These are phyloP conservation scores for Begonia loranthoides DNA, from an alignment of 306 rosid genomes.

Conservation along the genomic window DNA sequence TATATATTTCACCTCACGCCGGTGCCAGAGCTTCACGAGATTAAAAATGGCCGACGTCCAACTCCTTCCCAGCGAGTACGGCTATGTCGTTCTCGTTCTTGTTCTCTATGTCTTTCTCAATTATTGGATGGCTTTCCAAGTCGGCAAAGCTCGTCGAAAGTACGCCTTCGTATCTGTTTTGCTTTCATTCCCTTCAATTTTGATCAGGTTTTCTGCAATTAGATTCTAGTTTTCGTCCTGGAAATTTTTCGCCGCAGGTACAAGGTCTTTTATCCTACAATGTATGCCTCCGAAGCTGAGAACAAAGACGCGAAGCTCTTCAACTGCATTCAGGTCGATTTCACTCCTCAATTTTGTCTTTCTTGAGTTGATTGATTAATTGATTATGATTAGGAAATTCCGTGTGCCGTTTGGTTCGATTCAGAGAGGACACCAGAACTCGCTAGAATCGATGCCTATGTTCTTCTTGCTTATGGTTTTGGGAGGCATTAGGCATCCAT, in stretches of 20 bases:
- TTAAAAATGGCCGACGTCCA: constrained; percentile 24
- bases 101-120: constrained; percentile 57
- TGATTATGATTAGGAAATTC: not conserved
- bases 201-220: too few relatives aligned
- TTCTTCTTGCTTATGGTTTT: constrained; percentile 42
- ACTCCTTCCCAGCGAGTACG: constrained; percentile 53
- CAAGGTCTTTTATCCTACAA: constrained; percentile 49
- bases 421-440: constrained; percentile 84
- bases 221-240: not conserved
- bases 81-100: constrained; percentile 48
- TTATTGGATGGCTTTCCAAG: constrained; percentile 42
- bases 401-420: not conserved
- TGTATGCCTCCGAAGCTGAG: constrained; percentile 67
- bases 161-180: not conserved
- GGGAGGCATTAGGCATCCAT: constrained; percentile 68
- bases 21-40: not conserved
- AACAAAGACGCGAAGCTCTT: constrained; percentile 70
- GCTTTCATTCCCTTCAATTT: not conserved
- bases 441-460: constrained; percentile 50
- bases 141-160: constrained; percentile 62
- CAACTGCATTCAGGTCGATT: constrained; percentile 59
- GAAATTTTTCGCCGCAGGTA: constrained; percentile 22
- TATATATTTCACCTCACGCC: not conserved
- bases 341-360: not conserved
- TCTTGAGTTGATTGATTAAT: not conserved